Evolutionary conservation across 108 stramenopile species (phyloP).

Genomic region (Chaetoceros muelleri): DNA sequence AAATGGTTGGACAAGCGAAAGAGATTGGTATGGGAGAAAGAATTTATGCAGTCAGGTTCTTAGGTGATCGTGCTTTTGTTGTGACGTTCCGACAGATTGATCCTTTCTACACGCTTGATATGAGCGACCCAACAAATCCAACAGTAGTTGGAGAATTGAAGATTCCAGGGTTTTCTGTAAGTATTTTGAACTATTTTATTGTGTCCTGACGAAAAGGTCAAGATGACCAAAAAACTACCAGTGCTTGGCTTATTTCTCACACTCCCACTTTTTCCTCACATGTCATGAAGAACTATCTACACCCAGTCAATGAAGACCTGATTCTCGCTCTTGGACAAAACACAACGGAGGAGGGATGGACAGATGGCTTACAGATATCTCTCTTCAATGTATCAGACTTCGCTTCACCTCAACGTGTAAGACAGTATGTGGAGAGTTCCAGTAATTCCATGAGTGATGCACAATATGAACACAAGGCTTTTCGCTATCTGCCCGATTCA

Average conservation of each 20-base stretch:
- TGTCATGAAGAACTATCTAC: conserved; percentile 1
- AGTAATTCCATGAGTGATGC: conserved; percentile 20
- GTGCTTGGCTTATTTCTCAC: too few species aligned
- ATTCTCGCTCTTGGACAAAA: conserved; percentile 1
- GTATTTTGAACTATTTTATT: too few species aligned
- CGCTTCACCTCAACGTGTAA: neutral
- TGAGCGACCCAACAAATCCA: conserved; percentile 12
- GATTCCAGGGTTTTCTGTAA: conserved; percentile 43
- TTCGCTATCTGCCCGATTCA: conserved; percentile 22
- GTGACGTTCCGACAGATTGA: conserved; percentile 16
- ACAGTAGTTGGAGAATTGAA: conserved; percentile 25
- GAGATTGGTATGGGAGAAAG: neutral
- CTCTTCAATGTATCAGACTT: conserved; percentile 2
- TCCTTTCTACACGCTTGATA: conserved; percentile 9
- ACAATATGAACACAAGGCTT: conserved; percentile 30
- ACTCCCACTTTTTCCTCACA: too few species aligned
- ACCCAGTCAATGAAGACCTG: conserved; percentile 1
- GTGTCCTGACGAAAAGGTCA: too few species aligned
- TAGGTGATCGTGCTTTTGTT: neutral
- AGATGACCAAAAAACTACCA: too few species aligned
- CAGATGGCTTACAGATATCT: neutral
- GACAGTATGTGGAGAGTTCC: neutral
- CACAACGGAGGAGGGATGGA: neutral
- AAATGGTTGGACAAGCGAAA: neutral
- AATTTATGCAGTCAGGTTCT: neutral